Conservation (phyloP, 768 basidiomycete genomes). For the Russula emetica region DNA sequence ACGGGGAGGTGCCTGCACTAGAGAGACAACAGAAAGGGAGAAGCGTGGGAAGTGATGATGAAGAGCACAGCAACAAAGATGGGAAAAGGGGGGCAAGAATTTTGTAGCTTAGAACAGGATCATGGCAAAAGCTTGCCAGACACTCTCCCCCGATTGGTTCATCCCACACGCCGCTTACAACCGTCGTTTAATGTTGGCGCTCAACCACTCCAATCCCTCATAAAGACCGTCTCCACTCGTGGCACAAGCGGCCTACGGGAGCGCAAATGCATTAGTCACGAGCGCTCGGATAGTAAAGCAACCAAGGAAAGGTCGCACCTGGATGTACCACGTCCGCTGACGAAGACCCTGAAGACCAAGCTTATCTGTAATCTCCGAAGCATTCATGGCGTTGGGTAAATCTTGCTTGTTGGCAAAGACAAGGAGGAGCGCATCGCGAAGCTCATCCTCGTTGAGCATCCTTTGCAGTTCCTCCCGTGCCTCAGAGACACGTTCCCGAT, state of each 20-base stretch:
- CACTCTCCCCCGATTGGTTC: slow-evolving; percentile 35
- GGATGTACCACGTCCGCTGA: slow-evolving; percentile 97
- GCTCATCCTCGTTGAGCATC: slow-evolving; percentile 99
- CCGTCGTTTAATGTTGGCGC: slow-evolving; percentile 83
- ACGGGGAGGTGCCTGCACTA: slow-evolving; percentile 22
- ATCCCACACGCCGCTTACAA: slow-evolving; percentile 44
- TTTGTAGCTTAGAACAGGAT: slow-evolving; percentile 47
- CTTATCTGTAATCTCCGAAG: slow-evolving; percentile 98
- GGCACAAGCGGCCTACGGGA: slow-evolving; percentile 84
- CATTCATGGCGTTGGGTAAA: slow-evolving; percentile 99
- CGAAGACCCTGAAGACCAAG: slow-evolving; percentile 96
- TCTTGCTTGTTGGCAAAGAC: slow-evolving; percentile 99
- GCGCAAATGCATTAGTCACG: slow-evolving; percentile 21
- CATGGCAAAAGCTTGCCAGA: slow-evolving; percentile 51
- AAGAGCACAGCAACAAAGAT: slow-evolving; percentile 32
- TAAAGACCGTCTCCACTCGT: slow-evolving; percentile 98
- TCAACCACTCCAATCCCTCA: slow-evolving; percentile 97
- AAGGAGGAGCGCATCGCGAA: slow-evolving; percentile 95
- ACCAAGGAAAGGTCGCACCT: slow-evolving; percentile 47
- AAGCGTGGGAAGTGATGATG: slow-evolving; percentile 18
- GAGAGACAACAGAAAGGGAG: slow-evolving; percentile 5
- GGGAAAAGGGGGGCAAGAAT: slow-evolving; percentile 23
- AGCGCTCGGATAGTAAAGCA: slow-evolving; percentile 12
- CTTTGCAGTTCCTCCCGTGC: slow-evolving; percentile 98
- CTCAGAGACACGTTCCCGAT: slow-evolving; percentile 98